Percentiles rank a stretch among this genome's conserved stretches.
Evolutionary conservation across 164 flowering plant species (phyloP).

Genomic region (Dillenia turbinata): DNA sequence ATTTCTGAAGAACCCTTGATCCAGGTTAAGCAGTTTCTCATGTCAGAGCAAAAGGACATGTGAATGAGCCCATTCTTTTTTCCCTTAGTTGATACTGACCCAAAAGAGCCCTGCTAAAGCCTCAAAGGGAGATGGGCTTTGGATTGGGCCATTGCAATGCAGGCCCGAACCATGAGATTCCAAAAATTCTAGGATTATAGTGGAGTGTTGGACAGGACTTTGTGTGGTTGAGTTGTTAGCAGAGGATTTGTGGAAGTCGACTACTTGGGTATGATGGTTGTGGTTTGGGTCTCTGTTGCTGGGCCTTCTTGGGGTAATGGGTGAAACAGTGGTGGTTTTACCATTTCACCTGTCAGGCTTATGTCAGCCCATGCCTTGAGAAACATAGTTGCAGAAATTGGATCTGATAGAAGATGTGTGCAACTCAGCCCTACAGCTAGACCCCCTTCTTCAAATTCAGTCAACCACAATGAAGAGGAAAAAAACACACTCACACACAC

Average conservation of each 20-base stretch:
- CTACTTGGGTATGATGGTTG: slow-evolving; percentile 21
- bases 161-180: slow-evolving; percentile 39
- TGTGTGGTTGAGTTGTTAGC: slow-evolving; percentile 7
- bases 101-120: slow-evolving; percentile 58
- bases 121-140: slow-evolving; percentile 33
- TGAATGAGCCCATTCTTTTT: slow-evolving; percentile 25
- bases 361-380: slow-evolving; percentile 68
- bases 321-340: slow-evolving; percentile 39
- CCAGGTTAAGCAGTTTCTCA: slow-evolving; percentile 39
- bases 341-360: slow-evolving; percentile 22
- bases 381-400: slow-evolving; percentile 42
- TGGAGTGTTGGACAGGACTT: slow-evolving; percentile 11
- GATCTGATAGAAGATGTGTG: slow-evolving; percentile 60
- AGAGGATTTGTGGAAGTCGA: slow-evolving; percentile 37
- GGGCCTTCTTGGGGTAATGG: slow-evolving; percentile 29
- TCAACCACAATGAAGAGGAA: slow-evolving; percentile 31
- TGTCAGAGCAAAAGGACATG: slow-evolving; percentile 49
- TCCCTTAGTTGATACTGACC: slow-evolving; percentile 46
- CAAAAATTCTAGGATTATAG: slow-evolving; percentile 39
- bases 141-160: slow-evolving; percentile 32
- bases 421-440: slow-evolving; percentile 74
- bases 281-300: slow-evolving; percentile 8
- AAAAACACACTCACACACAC: too few relatives aligned
- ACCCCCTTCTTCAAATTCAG: slow-evolving; percentile 73
- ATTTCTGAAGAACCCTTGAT: slow-evolving; percentile 57